Base-by-base conservation (phyloP, 2,329 filamentous ascomycete genomes). In the Penicillium sp. region DNA sequence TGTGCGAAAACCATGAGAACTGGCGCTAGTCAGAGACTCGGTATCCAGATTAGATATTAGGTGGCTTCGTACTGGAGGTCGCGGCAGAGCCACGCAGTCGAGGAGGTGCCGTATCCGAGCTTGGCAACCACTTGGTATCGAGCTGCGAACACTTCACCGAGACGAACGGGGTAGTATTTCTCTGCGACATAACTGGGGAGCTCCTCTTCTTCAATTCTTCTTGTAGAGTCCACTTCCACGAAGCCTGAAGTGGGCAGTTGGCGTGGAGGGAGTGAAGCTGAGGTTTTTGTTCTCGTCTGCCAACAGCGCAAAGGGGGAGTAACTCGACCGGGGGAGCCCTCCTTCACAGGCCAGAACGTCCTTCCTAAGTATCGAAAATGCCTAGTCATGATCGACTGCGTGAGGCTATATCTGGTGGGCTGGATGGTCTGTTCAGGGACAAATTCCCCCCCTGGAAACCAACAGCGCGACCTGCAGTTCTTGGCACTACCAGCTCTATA, bases 21-120 rank as follows among this genome's bases (percentile, higher is more conserved):
- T 59, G 26, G 15, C 40, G 44, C 13, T 10, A 14, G 21, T 53
- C 39, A 50, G 41, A 20, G 32, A 18, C 13, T 45, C 13, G 36
- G 27, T 23, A 13, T 40, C 36, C 43, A 5, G 27, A 17, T 16
- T 39, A 44, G 15, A 38, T 18, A 56, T 48, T 40, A n/a, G n/a
- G n/a, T n/a, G n/a, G n/a, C n/a, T n/a, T n/a, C n/a, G n/a, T 45
- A 58, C 58, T 50, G 25, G 16, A 61, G 43, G 49, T 61, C 54
- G 27, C 49, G 47, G 34, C 54, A 54, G 13, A 63, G 57, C 59
- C 59, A 65, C 35, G 54, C 53, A 1, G 56, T 64, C 2, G 55
- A 62, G 20, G 48, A 51, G 18, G 37, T 37, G 11, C 56, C 60
- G 43, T 51, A 64, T 20, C 60, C 59, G 11, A 65, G 50, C 31